These are phyloP conservation scores for Lactuca sativa DNA, from an alignment of 129 eudicot genomes.

Conservation along the genomic window DNA sequence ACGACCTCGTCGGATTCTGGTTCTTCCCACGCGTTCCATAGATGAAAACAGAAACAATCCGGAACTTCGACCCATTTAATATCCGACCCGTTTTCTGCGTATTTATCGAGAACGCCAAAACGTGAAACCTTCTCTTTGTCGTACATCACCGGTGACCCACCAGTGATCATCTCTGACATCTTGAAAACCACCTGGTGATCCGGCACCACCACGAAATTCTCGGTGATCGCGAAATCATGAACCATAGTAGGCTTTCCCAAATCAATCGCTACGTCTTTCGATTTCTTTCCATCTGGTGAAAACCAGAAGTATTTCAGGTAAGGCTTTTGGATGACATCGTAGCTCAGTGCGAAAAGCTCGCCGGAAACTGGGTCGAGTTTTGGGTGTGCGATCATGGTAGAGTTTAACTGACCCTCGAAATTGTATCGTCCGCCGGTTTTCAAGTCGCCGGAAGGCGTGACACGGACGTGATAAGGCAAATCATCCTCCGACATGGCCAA, in stretches of 20 bases:
- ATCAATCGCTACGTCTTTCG: constrained; percentile 45
- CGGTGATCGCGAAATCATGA: constrained; percentile 60
- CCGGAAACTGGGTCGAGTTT: constrained; percentile 50
- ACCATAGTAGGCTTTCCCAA: constrained; percentile 53
- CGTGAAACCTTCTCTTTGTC: constrained; percentile 53
- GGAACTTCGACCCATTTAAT: constrained; percentile 59
- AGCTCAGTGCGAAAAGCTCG: constrained; percentile 48
- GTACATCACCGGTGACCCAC: constrained; percentile 58
- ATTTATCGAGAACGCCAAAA: constrained; percentile 46
- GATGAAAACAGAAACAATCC: constrained; percentile 56
- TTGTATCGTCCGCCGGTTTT: constrained; percentile 44
- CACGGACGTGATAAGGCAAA: constrained; percentile 45
- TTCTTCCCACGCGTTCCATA: constrained; percentile 68
- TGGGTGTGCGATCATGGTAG: constrained; percentile 62
- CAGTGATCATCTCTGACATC: constrained; percentile 53
- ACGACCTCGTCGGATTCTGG: constrained; percentile 47
- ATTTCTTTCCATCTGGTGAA: constrained; percentile 48
- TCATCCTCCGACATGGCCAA: constrained; percentile 65
- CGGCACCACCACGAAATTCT: constrained; percentile 57
- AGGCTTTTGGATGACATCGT: constrained; percentile 49
- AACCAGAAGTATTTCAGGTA: constrained; percentile 50
- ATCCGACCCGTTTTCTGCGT: constrained; percentile 48
- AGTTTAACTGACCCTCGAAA: constrained; percentile 35
- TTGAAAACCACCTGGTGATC: constrained; percentile 65
- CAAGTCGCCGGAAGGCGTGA: constrained; percentile 49